These are phyloP conservation scores for Firmiana major DNA, from an alignment of 345 rosid genomes.

Conservation along the genomic window DNA sequence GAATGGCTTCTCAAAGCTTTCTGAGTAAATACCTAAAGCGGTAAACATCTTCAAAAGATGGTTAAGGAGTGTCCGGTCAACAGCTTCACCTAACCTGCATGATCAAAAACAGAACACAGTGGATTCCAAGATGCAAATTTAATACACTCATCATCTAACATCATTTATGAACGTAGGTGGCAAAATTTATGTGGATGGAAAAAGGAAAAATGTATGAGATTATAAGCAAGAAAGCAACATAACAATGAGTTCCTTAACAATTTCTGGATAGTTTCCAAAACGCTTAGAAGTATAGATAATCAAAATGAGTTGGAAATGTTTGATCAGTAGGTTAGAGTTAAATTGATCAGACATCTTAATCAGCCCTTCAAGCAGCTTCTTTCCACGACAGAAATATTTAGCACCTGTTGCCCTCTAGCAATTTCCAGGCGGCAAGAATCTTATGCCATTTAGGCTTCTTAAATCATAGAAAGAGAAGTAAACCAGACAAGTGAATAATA, in stretches of 20 bases:
- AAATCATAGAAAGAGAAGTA: neutral
- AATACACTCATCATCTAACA: neutral
- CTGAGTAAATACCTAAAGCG: conserved; percentile 87
- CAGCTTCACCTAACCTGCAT: conserved; percentile 87
- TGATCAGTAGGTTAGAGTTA: neutral
- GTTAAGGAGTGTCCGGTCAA: conserved; percentile 77
- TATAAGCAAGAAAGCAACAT: neutral
- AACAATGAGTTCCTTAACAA: neutral
- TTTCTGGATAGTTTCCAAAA: neutral
- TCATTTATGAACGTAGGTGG: neutral
- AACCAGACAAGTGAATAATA: neutral
- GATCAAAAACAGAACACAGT: conserved; percentile 20
- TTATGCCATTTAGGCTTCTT: neutral
- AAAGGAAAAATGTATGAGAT: neutral
- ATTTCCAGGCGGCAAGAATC: neutral
- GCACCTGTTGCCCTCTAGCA: neutral
- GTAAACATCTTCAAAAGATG: conserved; percentile 99
- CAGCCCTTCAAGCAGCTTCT: neutral
- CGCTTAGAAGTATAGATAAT: neutral
- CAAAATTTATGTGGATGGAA: neutral
- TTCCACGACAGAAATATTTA: neutral
- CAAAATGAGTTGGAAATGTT: neutral
- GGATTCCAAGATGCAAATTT: neutral
- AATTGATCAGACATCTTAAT: neutral
- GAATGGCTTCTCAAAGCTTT: conserved; percentile 91